Percentiles rank a stretch among this genome's conserved stretches.
Evolutionary conservation across 164 flowering plant species (phyloP).

Genomic region (Taxillus chinensis): DNA sequence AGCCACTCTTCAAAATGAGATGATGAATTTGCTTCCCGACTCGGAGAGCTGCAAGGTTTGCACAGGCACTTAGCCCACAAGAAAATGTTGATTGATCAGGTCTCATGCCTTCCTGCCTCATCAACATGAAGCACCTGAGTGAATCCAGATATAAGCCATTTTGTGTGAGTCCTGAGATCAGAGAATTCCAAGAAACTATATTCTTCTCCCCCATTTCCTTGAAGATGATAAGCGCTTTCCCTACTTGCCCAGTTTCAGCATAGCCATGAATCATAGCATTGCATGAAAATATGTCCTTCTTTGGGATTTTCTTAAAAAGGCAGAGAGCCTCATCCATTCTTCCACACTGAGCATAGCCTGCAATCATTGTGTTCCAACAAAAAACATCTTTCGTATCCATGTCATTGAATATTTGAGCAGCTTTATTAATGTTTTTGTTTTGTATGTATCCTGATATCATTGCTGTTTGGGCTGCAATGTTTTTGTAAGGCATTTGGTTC

Average conservation of each 20-base stretch:
- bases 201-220: background rate
- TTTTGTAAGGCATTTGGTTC: background rate
- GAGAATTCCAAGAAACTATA: constrained; percentile 2
- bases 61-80: background rate
- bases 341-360: background rate
- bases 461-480: background rate
- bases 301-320: background rate
- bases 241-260: background rate
- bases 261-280: background rate
- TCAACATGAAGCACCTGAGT: background rate
- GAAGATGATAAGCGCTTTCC: background rate
- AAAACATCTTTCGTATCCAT: background rate
- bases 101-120: background rate
- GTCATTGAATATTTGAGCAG: background rate
- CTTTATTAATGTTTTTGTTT: background rate
- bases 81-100: background rate
- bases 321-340: constrained; percentile 1
- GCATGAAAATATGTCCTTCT: background rate
- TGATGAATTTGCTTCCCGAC: background rate
- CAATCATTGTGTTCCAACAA: background rate
- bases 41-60: background rate
- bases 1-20: background rate
- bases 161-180: background rate
- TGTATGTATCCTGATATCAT: background rate
- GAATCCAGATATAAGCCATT: background rate